Evolutionary conservation across 2,329 filamentous ascomycete species (phyloP).

Genomic region (Immersiporthe knoxdaviesiana): DNA sequence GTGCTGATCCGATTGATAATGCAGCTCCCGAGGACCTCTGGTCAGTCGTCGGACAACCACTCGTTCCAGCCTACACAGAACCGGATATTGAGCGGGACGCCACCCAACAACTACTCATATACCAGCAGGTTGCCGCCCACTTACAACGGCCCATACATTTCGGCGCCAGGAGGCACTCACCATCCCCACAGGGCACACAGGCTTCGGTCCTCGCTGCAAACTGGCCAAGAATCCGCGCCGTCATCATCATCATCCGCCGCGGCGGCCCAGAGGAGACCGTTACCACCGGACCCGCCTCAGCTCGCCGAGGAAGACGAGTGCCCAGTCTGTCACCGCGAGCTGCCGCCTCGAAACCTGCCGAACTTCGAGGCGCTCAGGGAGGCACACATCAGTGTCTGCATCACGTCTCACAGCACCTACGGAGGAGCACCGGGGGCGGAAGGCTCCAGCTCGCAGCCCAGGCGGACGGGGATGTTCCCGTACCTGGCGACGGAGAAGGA

Average conservation of each 20-base stretch:
- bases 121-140: conserved; percentile 10
- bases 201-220: conserved; percentile 40
- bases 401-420: conserved; percentile 58
- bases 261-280: conserved; percentile 41
- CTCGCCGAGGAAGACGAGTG: conserved; percentile 77
- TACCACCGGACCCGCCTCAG: conserved; percentile 50
- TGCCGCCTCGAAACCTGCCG: conserved; percentile 60
- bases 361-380: conserved; percentile 60
- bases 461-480: conserved; percentile 64
- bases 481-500: conserved; percentile 70
- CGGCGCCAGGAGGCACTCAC: background rate
- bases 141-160: background rate
- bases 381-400: conserved; percentile 62
- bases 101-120: conserved; percentile 41
- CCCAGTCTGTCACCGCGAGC: conserved; percentile 73
- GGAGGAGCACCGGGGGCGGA: conserved; percentile 32
- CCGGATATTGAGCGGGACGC: conserved; percentile 46
- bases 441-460: conserved; percentile 36
- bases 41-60: conserved; percentile 17
- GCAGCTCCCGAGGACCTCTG: conserved; percentile 20
- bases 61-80: conserved; percentile 42
- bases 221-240: conserved; percentile 38
- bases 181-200: conserved; percentile 24
- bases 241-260: conserved; percentile 39
- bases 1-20: background rate